Evolutionary conservation across 805 yeast genomes (phyloP).

Genomic region (Kazachstania psychrophila): DNA sequence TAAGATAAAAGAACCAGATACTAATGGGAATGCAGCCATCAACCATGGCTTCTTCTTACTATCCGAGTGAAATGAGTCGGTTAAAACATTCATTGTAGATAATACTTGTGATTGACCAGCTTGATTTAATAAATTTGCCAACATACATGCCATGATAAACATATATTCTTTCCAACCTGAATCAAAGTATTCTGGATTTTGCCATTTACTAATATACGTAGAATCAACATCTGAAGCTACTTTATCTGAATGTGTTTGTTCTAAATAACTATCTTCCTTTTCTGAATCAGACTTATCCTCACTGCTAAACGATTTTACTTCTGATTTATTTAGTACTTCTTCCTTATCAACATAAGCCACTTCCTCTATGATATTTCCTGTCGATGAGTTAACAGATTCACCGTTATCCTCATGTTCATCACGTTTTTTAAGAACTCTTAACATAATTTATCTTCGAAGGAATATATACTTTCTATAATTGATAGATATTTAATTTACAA

Average conservation of each 20-base stretch:
- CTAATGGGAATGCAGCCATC: constrained; percentile 59
- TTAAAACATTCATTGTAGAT: constrained; percentile 31
- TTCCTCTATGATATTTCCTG: no score
- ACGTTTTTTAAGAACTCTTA: no score
- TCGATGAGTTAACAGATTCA: no score
- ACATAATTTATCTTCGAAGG: no score
- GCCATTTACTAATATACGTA: constrained; percentile 6
- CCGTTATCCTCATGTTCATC: no score
- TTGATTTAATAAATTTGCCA: constrained; percentile 35
- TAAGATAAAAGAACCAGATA: constrained; percentile 64
- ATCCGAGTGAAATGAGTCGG: constrained; percentile 27
- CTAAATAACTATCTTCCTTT: neutral
- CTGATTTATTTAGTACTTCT: no score
- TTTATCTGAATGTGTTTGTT: neutral
- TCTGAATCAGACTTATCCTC: neutral
- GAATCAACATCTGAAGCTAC: neutral
- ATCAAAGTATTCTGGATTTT: constrained; percentile 15
- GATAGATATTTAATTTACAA: no score
- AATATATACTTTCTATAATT: no score
- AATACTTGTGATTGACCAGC: constrained; percentile 33
- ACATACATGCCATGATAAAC: constrained; percentile 25
- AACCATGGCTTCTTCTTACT: constrained; percentile 46
- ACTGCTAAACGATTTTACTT: no score
- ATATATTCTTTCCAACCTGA: constrained; percentile 18
- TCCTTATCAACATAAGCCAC: no score